Evolutionary conservation across 805 yeast genomes (phyloP).

Genomic region (Candida verbasci): DNA sequence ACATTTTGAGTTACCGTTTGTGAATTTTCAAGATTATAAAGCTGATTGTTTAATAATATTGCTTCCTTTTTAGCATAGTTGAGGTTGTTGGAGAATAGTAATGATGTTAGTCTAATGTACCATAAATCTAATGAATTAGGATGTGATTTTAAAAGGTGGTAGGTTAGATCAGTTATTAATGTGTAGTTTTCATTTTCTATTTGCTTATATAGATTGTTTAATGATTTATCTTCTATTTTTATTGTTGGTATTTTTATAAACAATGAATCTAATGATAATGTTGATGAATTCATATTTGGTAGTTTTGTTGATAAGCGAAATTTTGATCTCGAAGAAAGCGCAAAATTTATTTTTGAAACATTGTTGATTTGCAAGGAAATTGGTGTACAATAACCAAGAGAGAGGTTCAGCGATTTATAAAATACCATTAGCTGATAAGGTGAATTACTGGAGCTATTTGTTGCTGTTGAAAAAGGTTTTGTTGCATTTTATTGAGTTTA

Average conservation of each 20-base stretch:
- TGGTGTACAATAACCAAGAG: too few relatives aligned
- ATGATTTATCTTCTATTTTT: neutral
- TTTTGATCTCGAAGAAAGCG: too few relatives aligned
- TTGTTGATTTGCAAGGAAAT: too few relatives aligned
- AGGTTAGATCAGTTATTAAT: slow-evolving; percentile 12
- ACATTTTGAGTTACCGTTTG: slow-evolving; percentile 2
- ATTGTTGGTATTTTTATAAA: slow-evolving; percentile 15
- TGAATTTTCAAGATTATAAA: slow-evolving; percentile 29
- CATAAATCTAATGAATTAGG: slow-evolving; percentile 17
- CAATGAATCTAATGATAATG: slow-evolving; percentile 12
- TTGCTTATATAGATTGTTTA: neutral
- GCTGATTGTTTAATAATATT: slow-evolving; percentile 29
- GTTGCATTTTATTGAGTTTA: too few relatives aligned
- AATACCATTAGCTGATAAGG: too few relatives aligned
- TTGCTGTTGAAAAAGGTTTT: too few relatives aligned
- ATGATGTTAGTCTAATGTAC: slow-evolving; percentile 32
- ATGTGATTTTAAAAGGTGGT: slow-evolving; percentile 11
- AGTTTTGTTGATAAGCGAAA: neutral
- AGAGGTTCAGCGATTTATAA: too few relatives aligned
- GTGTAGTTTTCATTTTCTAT: neutral
- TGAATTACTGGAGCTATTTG: too few relatives aligned
- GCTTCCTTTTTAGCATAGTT: slow-evolving; percentile 34
- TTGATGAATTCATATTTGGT: neutral
- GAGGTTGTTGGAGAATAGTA: slow-evolving; percentile 27
- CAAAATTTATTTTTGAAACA: too few relatives aligned